phyloP scores from a whole-genome alignment of 371 early-diverging fungal species.

The Phascolomyces articulosus region DNA sequence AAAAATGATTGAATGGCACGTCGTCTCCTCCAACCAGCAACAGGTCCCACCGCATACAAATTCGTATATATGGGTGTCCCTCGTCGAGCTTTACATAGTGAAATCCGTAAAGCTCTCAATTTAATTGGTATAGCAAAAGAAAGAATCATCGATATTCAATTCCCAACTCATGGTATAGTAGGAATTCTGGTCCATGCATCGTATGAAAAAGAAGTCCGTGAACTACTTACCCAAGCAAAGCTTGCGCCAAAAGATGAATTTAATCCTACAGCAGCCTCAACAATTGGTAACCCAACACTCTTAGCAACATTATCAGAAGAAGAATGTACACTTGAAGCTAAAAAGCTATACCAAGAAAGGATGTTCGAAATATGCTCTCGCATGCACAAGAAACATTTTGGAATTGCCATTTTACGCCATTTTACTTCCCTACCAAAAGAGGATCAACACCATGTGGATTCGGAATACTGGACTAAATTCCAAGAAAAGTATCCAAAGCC shows the following conservation, averaged over 20 bases:
- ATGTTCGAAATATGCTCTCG: not conserved
- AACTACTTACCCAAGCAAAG: not conserved
- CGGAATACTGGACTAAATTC: not conserved
- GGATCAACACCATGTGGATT: not conserved
- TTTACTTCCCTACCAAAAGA: not conserved
- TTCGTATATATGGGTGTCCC: conserved; percentile 1
- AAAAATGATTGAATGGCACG: not conserved
- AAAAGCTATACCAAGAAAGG: not conserved
- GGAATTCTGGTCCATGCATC: conserved; percentile 3
- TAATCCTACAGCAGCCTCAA: not conserved
- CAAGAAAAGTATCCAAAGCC: not conserved
- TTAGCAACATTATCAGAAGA: not conserved
- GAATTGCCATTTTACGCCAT: not conserved
- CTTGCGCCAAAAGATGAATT: not conserved
- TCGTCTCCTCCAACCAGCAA: not conserved
- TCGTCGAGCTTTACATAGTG: conserved; percentile 1
- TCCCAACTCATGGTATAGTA: conserved; percentile 7
- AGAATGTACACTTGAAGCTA: not conserved
- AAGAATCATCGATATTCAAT: conserved; percentile 11
- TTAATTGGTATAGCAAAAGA: not conserved
- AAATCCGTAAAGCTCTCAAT: not conserved
- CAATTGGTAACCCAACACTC: not conserved
- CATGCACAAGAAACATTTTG: conserved; percentile 1
- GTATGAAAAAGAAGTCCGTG: not conserved
- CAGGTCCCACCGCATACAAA: conserved; percentile 5